These are phyloP conservation scores for Lasiosphaeria hispida DNA, from an alignment of 495 filamentous ascomycete genomes.

Conservation along the genomic window DNA sequence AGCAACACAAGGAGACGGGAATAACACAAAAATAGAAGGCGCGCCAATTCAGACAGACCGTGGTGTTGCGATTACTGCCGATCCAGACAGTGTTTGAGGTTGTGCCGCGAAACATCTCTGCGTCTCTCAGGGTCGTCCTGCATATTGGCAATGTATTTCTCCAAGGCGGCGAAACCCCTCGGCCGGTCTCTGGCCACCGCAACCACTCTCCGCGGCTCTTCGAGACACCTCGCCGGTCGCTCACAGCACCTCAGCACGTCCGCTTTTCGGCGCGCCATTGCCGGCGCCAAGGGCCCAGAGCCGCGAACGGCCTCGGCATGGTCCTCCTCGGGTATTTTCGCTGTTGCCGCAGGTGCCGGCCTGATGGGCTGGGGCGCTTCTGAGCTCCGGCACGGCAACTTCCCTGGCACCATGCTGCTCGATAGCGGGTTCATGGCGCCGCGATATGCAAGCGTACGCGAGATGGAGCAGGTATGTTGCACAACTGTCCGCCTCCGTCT, in stretches of 20 bases:
- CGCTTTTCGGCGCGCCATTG: slow-evolving; percentile 16
- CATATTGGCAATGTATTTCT: slow-evolving; percentile 33
- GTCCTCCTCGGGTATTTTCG: slow-evolving; percentile 35
- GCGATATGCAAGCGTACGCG: slow-evolving; percentile 47
- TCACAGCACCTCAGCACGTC: slow-evolving; percentile 23
- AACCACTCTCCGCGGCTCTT: background rate
- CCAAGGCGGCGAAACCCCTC: slow-evolving; percentile 31
- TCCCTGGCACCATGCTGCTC: slow-evolving; percentile 36
- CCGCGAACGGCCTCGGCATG: slow-evolving; percentile 25
- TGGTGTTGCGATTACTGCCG: slow-evolving; percentile 14
- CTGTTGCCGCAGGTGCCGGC: slow-evolving; percentile 40
- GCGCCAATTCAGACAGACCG: slow-evolving; percentile 16
- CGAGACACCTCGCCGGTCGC: slow-evolving; percentile 7
- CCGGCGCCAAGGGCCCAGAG: slow-evolving; percentile 11
- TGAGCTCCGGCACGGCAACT: slow-evolving; percentile 25
- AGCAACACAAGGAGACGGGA: background rate
- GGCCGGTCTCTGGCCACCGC: slow-evolving; percentile 22
- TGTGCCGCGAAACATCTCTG: slow-evolving; percentile 10
- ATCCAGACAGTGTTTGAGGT: slow-evolving; percentile 1
- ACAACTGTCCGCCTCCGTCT: background rate
- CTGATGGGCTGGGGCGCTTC: slow-evolving; percentile 41
- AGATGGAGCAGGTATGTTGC: slow-evolving; percentile 51
- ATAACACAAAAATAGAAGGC: background rate
- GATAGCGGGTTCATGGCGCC: slow-evolving; percentile 38
- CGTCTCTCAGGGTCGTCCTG: slow-evolving; percentile 22